Conservation (phyloP, 345 rosid genomes). For the Toxicodendron radicans region DNA sequence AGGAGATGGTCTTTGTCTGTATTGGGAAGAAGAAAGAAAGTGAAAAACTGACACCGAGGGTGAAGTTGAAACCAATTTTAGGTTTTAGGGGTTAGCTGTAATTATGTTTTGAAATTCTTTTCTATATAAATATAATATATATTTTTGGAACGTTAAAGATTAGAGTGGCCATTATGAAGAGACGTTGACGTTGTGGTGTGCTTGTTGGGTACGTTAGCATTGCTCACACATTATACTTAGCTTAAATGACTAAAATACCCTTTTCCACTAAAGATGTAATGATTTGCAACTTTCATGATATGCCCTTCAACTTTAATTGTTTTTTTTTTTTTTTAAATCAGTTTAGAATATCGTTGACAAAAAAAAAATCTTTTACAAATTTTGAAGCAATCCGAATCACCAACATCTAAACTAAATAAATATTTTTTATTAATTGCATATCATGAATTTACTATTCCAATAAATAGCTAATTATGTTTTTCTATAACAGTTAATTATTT, state of each 20-base stretch:
- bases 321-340: no score
- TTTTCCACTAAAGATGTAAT: not conserved
- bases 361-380: no score
- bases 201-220: not conserved
- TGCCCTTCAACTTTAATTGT: not conserved
- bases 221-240: not conserved
- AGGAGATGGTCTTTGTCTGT: not conserved
- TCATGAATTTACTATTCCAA: no score
- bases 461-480: no score
- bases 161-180: not conserved
- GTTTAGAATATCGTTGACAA: no score
- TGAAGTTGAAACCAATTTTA: not conserved
- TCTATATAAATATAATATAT: not conserved
- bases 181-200: slow-evolving; percentile 7
- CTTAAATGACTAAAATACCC: slow-evolving; percentile 3
- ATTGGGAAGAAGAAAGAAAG: not conserved
- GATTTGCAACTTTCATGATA: not conserved
- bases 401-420: no score
- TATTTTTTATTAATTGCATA: no score
- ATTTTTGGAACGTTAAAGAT: slow-evolving; percentile 9
- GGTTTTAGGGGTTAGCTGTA: not conserved
- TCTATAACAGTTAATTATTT: no score
- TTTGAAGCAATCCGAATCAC: no score
- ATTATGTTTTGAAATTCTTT: not conserved
- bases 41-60: not conserved